These are phyloP conservation scores for Cercospora canescens DNA, from an alignment of 2,329 filamentous ascomycete genomes.

Conservation along the genomic window DNA sequence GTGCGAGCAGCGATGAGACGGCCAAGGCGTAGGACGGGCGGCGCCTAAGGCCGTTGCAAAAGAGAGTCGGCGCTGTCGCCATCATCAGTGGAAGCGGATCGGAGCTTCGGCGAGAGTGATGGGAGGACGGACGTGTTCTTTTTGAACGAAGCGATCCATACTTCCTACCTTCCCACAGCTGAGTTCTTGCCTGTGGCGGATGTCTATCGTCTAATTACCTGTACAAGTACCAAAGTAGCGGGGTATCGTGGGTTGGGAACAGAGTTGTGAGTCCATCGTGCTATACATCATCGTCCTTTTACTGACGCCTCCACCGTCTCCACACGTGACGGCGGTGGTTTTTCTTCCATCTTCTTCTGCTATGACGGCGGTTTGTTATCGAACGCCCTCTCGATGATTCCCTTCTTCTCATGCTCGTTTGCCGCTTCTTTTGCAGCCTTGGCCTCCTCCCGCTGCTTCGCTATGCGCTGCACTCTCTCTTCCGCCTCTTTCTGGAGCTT, in stretches of 20 bases:
- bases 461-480: constrained; percentile 4
- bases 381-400: constrained; percentile 4
- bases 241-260: constrained; percentile 19
- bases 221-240: constrained; percentile 12
- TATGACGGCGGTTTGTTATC: constrained; percentile 8
- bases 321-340: constrained; percentile 18
- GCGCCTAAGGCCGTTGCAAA: constrained; percentile 43
- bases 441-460: constrained; percentile 8
- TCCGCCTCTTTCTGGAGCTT: constrained; percentile 17
- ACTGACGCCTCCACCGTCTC: constrained; percentile 25
- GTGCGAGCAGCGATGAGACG: constrained; percentile 35
- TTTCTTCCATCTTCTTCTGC: constrained; percentile 6
- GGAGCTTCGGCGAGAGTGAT: no score
- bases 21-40: constrained; percentile 41
- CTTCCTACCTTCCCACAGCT: not conserved
- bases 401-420: constrained; percentile 14
- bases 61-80: constrained; percentile 32
- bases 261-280: constrained; percentile 16
- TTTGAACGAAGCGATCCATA: not conserved
- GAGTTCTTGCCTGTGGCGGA: not conserved
- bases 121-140: not conserved
- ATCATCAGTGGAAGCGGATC: no score
- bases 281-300: constrained; percentile 27
- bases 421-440: constrained; percentile 8
- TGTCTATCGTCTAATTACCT: not conserved